phyloP scores from a whole-genome alignment of 345 rosid genomes.

The Hibiscus syriacus region DNA sequence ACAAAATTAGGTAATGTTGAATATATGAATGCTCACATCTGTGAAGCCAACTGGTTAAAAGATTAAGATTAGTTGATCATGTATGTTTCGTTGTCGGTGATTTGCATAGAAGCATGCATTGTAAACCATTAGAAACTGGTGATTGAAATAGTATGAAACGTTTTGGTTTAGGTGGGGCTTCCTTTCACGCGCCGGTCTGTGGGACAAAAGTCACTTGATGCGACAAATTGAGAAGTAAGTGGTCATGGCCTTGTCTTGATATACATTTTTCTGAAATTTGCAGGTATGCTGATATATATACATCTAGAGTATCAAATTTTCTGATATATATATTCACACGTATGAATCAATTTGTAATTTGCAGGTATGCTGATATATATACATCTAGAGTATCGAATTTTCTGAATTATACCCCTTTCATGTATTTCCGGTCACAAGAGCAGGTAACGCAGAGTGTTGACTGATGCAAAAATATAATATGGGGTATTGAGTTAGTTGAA shows the following conservation, averaged over 20 bases:
- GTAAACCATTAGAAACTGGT: background rate
- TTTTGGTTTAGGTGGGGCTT: conserved; percentile 71
- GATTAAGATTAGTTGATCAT: background rate
- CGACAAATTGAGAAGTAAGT: conserved; percentile 87
- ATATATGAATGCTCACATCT: background rate
- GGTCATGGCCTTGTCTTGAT: background rate
- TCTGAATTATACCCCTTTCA: conserved; percentile 87
- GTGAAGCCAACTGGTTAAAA: background rate
- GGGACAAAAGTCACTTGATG: conserved; percentile 98
- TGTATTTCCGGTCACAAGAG: conserved; percentile 91
- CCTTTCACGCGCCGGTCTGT: conserved; percentile 87
- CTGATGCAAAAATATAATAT: background rate
- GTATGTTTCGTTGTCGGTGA: background rate
- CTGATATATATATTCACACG: no score
- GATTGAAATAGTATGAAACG: background rate
- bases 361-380: conserved; percentile 91
- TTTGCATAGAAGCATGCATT: background rate
- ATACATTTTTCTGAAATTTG: background rate
- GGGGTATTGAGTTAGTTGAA: background rate
- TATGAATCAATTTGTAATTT: conserved; percentile 4
- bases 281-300: background rate
- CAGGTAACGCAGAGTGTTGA: conserved; percentile 42
- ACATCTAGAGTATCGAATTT: conserved; percentile 91
- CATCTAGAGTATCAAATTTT: no score
- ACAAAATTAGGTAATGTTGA: background rate